A percentile compares a stretch with the other conserved stretches of the same genome.
Evolutionary conservation across 345 rosid species (phyloP).

Genomic region (Litchi chinensis): DNA sequence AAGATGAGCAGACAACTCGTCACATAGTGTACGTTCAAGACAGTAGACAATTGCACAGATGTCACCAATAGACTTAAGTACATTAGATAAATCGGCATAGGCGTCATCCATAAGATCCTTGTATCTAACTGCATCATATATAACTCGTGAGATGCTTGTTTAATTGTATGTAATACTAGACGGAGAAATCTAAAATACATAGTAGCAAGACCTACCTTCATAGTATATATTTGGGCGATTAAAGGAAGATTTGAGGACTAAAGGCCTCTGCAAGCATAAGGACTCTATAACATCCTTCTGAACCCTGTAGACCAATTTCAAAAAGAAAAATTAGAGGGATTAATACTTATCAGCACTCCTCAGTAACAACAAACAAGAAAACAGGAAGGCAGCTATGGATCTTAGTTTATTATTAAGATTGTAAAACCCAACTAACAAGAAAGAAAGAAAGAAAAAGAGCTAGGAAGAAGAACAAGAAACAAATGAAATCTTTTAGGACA

Average conservation of each 20-base stretch:
- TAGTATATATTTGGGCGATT: conserved; percentile 91
- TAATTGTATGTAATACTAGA: background rate
- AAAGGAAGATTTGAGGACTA: conserved; percentile 88
- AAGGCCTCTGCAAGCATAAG: conserved; percentile 70
- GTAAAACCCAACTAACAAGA: background rate
- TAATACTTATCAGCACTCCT: conserved; percentile 13
- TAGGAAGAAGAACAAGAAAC: background rate
- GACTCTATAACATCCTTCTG: conserved; percentile 87
- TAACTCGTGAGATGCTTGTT: conserved; percentile 36
- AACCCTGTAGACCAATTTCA: conserved; percentile 59
- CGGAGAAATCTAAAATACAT: conserved; percentile 14
- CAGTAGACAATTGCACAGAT: conserved; percentile 91
- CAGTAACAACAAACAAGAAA: background rate
- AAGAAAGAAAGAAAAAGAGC: background rate
- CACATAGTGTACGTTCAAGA: conserved; percentile 93
- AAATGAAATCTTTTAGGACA: background rate
- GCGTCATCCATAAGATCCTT: conserved; percentile 82
- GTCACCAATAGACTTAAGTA: conserved; percentile 67
- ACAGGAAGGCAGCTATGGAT: background rate
- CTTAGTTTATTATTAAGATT: background rate
- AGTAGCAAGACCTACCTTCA: conserved; percentile 62
- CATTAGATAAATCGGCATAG: conserved; percentile 68
- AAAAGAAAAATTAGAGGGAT: conserved; percentile 3
- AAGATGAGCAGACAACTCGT: conserved; percentile 77
- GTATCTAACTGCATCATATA: conserved; percentile 73